A percentile compares a stretch with the other conserved stretches of the same genome.
phyloP scores from a whole-genome alignment of 2,329 filamentous ascomycete species.

The Paracamarosporium sp. region DNA sequence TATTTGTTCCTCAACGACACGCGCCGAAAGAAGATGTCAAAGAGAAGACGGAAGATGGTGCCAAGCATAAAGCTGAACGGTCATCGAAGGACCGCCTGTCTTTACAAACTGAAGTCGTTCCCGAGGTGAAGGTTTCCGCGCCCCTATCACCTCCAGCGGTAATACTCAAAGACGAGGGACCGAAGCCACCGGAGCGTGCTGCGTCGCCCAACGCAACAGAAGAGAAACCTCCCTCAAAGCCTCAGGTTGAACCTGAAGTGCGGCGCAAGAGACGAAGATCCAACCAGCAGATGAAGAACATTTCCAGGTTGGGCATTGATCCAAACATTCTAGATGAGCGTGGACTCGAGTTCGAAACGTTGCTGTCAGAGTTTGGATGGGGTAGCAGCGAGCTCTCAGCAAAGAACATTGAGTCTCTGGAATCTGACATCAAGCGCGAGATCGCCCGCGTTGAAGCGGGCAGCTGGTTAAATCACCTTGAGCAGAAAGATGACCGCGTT shows the following conservation, averaged over 20 bases:
- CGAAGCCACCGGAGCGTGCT: constrained; percentile 42
- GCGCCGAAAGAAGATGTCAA: constrained; percentile 37
- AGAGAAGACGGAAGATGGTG: constrained; percentile 31
- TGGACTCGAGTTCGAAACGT: constrained; percentile 80
- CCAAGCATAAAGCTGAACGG: constrained; percentile 29
- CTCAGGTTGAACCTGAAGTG: constrained; percentile 51
- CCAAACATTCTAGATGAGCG: constrained; percentile 75
- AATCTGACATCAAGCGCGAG: constrained; percentile 83
- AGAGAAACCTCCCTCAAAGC: constrained; percentile 29
- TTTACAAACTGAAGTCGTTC: constrained; percentile 41
- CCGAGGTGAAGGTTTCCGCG: constrained; percentile 44
- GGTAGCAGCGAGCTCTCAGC: constrained; percentile 77
- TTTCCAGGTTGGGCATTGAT: constrained; percentile 79
- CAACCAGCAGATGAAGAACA: constrained; percentile 79
- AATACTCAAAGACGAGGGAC: constrained; percentile 25
- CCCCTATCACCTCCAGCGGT: constrained; percentile 31
- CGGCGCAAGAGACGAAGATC: constrained; percentile 68
- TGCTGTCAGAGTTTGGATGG: constrained; percentile 90
- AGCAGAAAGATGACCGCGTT: constrained; percentile 89
- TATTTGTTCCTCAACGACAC: constrained; percentile 73
- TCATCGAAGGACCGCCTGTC: constrained; percentile 35
- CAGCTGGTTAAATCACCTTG: constrained; percentile 82
- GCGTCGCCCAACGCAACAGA: constrained; percentile 31
- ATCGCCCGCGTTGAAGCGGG: constrained; percentile 90
- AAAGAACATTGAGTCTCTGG: constrained; percentile 79